These are phyloP conservation scores for Juncus inflexus DNA, from an alignment of 176 grass and related monocot genomes.

Conservation along the genomic window DNA sequence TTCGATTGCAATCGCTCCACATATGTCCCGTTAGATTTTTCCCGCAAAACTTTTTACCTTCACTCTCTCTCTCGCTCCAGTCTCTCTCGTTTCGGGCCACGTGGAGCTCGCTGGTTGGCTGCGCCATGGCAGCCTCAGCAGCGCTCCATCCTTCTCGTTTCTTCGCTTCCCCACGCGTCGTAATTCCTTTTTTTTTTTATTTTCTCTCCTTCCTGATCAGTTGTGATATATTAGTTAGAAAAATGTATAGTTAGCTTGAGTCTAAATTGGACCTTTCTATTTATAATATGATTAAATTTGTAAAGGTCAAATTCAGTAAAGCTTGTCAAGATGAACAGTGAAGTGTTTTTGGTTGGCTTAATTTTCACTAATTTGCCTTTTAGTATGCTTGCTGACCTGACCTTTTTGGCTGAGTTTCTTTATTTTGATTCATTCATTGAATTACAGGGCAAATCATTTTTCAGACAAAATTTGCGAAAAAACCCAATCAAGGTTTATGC, in stretches of 20 bases:
- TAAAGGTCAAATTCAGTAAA: no score
- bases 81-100: not conserved
- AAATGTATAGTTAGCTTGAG: no score
- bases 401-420: not conserved
- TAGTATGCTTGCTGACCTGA: no score
- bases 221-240: no score
- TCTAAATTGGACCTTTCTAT: no score
- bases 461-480: not conserved
- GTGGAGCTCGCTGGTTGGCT: conserved; percentile 21
- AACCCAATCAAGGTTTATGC: conserved; percentile 46
- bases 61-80: not conserved
- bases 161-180: conserved; percentile 4
- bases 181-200: no score
- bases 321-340: no score
- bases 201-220: no score
- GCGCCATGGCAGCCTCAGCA: conserved; percentile 35
- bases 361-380: not conserved
- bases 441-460: conserved; percentile 38
- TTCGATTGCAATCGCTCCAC: no score
- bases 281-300: no score
- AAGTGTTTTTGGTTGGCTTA: not conserved
- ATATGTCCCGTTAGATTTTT: conserved; percentile 11
- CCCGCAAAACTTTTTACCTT: not conserved
- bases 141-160: conserved; percentile 24
- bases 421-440: not conserved